A percentile compares a stretch with the other conserved stretches of the same genome.
phyloP scores from a whole-genome alignment of 2,329 filamentous ascomycete species.

The Aspergillus fructus region DNA sequence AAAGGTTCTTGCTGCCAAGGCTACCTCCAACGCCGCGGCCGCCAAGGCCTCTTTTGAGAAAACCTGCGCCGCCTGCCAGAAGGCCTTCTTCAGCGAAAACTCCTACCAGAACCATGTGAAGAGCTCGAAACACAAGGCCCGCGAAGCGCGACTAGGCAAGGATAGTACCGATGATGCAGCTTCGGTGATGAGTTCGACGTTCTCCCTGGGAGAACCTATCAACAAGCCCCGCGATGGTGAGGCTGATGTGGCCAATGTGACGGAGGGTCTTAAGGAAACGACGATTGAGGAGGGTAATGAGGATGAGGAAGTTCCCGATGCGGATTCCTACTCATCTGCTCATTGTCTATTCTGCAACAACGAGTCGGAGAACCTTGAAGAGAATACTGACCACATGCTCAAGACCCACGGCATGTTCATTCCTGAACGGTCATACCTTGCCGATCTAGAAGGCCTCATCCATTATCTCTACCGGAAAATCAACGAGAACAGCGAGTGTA shows the following conservation, averaged over 20 bases:
- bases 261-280: conserved; percentile 73
- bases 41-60: conserved; percentile 88
- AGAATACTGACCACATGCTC: conserved; percentile 87
- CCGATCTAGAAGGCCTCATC: conserved; percentile 78
- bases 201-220: conserved; percentile 82
- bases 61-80: conserved; percentile 76
- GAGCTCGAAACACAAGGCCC: conserved; percentile 83
- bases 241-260: conserved; percentile 73
- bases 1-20: conserved; percentile 89
- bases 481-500: conserved; percentile 74
- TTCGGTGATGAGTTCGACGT: conserved; percentile 86
- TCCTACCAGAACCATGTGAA: conserved; percentile 89
- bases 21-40: conserved; percentile 77
- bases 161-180: conserved; percentile 65
- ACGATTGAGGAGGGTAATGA: conserved; percentile 52
- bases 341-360: conserved; percentile 91
- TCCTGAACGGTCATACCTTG: conserved; percentile 80
- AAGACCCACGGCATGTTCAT: conserved; percentile 94
- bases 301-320: conserved; percentile 38
- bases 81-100: conserved; percentile 95
- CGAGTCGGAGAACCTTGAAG: conserved; percentile 69
- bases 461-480: conserved; percentile 77
- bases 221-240: conserved; percentile 60
- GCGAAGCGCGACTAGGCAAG: conserved; percentile 54
- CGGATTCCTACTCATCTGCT: conserved; percentile 49